Evolutionary conservation across 2,329 filamentous ascomycete species (phyloP), one percentile per base, ranked within the genome.

Genomic region (Penicillium sp.): DNA sequence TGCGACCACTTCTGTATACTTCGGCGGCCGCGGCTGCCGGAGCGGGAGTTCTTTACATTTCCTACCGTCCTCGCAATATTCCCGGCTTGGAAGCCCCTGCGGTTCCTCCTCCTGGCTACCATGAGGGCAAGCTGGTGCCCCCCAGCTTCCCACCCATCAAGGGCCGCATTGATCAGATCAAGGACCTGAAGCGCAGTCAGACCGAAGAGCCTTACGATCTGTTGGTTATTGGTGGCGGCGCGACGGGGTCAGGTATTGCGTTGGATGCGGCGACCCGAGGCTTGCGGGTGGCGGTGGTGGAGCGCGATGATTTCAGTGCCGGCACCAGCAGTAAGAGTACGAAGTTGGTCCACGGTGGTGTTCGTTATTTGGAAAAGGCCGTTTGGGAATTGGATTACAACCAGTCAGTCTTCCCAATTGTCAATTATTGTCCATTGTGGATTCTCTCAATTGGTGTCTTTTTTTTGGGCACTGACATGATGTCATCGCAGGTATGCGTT

Each of bases 281-380:
- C 1, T 79, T 94, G 69, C 91, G 88, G 77, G 90, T 95, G 60
- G 90, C 91, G 12, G 78, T 93, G 53, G 89, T 95, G 15, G 90
- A 95, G 78, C 84, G 90, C 62, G 91, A 94, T 74, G 90, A 95
- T 76, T 95, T 94, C 74, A 88, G 88, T 68, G 84, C 88, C 63
- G 90, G 91, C 34, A 94, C 90, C 42, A 92, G 89, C 79, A 91
- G 89, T 76, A 94, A 94, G 81, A 92, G 89, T 79, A 95, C 90
- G 51, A 95, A 95, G 78, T 83, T 95, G 55, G 91, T 95, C 17
- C 90, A 95, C 76, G 90, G 90, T 67, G 90, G 90, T 71, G 91
- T 95, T 60, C 86, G 90, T 66, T 95, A 94, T 73, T 82, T 95
- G 59, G 91, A 95, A 76, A 95, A 95, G 81, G 90, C 90, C 56